Conservation (phyloP, 441 rosid genomes). For the Gossypium schwendimanii region DNA sequence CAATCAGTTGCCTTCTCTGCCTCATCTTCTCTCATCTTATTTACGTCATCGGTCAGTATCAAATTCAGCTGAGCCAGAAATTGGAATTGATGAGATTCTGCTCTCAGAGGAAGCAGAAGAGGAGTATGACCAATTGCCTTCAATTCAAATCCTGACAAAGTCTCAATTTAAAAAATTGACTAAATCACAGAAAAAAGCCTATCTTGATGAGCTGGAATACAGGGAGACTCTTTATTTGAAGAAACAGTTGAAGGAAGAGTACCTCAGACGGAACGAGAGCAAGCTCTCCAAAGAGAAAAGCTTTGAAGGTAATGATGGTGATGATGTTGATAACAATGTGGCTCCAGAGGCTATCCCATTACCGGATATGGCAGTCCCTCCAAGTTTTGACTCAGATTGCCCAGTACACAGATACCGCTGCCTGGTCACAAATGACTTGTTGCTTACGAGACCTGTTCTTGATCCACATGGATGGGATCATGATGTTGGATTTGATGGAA, state of each 20-base stretch:
- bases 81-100: constrained; percentile 43
- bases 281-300: constrained; percentile 36
- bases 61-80: constrained; percentile 40
- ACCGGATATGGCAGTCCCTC: constrained; percentile 78
- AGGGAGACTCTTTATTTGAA: constrained; percentile 74
- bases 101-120: constrained; percentile 49
- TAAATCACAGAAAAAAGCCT: constrained; percentile 63
- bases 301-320: constrained; percentile 18
- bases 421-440: constrained; percentile 48
- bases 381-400: constrained; percentile 68
- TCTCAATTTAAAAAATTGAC: constrained; percentile 63
- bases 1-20: constrained; percentile 64
- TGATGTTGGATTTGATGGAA: constrained; percentile 86
- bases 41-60: constrained; percentile 51
- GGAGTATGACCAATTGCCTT: constrained; percentile 78
- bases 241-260: constrained; percentile 75
- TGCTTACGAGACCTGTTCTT: constrained; percentile 74
- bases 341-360: constrained; percentile 49
- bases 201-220: constrained; percentile 84
- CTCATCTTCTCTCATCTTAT: constrained; percentile 77
- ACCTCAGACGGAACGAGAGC: constrained; percentile 36
- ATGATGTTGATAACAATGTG: constrained; percentile 27
- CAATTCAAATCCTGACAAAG: constrained; percentile 72
- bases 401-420: constrained; percentile 61
- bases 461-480: constrained; percentile 96